A percentile compares a stretch with the other conserved stretches of the same genome.
These are phyloP conservation scores for Infundibulicybe gibba DNA, from an alignment of 768 basidiomycete genomes.

Conservation along the genomic window DNA sequence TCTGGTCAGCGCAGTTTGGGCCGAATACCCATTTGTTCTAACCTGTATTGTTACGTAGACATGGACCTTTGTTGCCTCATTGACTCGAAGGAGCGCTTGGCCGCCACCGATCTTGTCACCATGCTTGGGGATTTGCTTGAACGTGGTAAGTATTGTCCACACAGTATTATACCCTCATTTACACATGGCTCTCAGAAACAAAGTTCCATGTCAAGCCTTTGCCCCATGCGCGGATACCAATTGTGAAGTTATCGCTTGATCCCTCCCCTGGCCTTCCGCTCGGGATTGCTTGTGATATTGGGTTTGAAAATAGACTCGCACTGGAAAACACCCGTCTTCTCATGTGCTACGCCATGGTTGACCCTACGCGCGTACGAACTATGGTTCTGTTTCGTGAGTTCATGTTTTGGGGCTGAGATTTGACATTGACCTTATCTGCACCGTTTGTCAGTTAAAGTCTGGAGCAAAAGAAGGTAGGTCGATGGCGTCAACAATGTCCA, in stretches of 20 bases:
- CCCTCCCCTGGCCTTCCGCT: slow-evolving; percentile 77
- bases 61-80: slow-evolving; percentile 99
- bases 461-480: slow-evolving; percentile 88
- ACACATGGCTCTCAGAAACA: slow-evolving; percentile 55
- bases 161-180: not conserved
- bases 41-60: slow-evolving; percentile 47
- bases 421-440: slow-evolving; percentile 11
- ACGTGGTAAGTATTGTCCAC: slow-evolving; percentile 59
- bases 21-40: slow-evolving; percentile 6
- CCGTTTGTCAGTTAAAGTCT: slow-evolving; percentile 81
- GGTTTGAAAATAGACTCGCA: slow-evolving; percentile 95
- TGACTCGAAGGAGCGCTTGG: slow-evolving; percentile 75
- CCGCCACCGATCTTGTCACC: slow-evolving; percentile 88
- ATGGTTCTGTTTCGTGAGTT: slow-evolving; percentile 94
- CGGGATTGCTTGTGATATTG: slow-evolving; percentile 97
- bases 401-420: slow-evolving; percentile 1
- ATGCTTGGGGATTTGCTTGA: slow-evolving; percentile 92
- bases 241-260: slow-evolving; percentile 93
- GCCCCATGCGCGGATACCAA: slow-evolving; percentile 96
- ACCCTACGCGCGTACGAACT: slow-evolving; percentile 89
- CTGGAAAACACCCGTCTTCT: slow-evolving; percentile 95
- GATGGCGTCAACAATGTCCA: not conserved
- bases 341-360: slow-evolving; percentile 96
- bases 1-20: slow-evolving; percentile 54
- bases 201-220: slow-evolving; percentile 96